Evolutionary conservation across 768 basidiomycete species (phyloP), one percentile per base, ranked within the genome.

Genomic region (Rhodotorula graminis): DNA sequence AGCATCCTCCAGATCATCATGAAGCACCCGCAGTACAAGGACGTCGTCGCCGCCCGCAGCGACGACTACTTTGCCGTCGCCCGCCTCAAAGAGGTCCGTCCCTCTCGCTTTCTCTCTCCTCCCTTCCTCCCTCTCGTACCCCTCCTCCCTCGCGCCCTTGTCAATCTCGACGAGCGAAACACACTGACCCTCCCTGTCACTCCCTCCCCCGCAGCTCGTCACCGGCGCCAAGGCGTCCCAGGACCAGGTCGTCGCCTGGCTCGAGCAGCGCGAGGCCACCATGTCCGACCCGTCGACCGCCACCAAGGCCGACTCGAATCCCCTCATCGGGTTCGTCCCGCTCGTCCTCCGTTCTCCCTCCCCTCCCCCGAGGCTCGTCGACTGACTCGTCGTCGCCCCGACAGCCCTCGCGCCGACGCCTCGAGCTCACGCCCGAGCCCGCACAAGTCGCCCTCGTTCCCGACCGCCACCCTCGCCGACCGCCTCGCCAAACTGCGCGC

Each of bases 231-330:
- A 37, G 1, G 19, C 40, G 31, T 9, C 52, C 10, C 52, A 57
- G 10, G 49, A 62, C 12, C 47, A 56, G 23, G 55, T 65, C 40
- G 42, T 53, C 2, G 46, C 6, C 0, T 68, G 69, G 63, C 69
- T 74, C 21, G 69, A 71, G 55, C 37, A 37, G 50, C 58, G 66
- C 5, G 73, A 74, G 2, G 52, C 63, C 0, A 3, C 29, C 5
- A 3, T 0, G 18, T 25, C 40, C 16, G 3, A 7, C 29, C 18
- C 50, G 6, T 37, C 9, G 25, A 12, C 25, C 44, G 7, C 14
- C 3, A 27, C 21, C 49, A 8, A 50, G 49, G n/a, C n/a, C n/a
- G n/a, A n/a, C n/a, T n/a, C n/a, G n/a, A n/a, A n/a, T n/a, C n/a
- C n/a, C n/a, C n/a, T n/a, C n/a, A n/a, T n/a, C n/a, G n/a, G n/a